These are phyloP conservation scores for Phylloboletellus chloephorus DNA, from an alignment of 1,284 basidiomycete genomes.

Conservation along the genomic window DNA sequence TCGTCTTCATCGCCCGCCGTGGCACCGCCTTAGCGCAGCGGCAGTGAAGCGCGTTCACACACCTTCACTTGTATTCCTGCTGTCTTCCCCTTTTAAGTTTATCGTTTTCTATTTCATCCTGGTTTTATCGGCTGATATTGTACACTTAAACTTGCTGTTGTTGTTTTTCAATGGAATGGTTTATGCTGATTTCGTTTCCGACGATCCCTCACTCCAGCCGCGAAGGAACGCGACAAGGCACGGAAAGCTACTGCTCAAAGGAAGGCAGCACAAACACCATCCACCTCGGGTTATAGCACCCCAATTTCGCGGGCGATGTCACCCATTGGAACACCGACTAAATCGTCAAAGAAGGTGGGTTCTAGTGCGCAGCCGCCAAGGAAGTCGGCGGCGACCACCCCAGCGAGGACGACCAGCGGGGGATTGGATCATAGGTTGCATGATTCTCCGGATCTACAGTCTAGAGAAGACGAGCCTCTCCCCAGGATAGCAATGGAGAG, in stretches of 20 bases:
- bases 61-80: slow-evolving; percentile 22
- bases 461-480: slow-evolving; percentile 43
- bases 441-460: slow-evolving; percentile 70
- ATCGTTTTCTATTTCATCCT: slow-evolving; percentile 27
- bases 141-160: slow-evolving; percentile 36
- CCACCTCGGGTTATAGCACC: slow-evolving; percentile 30
- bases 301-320: slow-evolving; percentile 42
- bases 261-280: slow-evolving; percentile 34
- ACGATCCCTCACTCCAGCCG: slow-evolving; percentile 47
- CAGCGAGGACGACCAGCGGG: slow-evolving; percentile 20
- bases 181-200: slow-evolving; percentile 40
- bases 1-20: slow-evolving; percentile 72
- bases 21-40: slow-evolving; percentile 58
- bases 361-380: slow-evolving; percentile 37
- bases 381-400: slow-evolving; percentile 23
- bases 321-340: slow-evolving; percentile 31
- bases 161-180: slow-evolving; percentile 33
- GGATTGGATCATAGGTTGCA: slow-evolving; percentile 49
- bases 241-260: slow-evolving; percentile 49
- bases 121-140: slow-evolving; percentile 32
- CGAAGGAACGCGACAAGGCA: slow-evolving; percentile 71
- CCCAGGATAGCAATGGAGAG: slow-evolving; percentile 69
- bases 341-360: slow-evolving; percentile 34
- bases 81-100: slow-evolving; percentile 19
- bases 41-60: slow-evolving; percentile 29